These are phyloP conservation scores for Wickerhamiella azyma DNA, from an alignment of 805 yeast species.

Conservation along the genomic window DNA sequence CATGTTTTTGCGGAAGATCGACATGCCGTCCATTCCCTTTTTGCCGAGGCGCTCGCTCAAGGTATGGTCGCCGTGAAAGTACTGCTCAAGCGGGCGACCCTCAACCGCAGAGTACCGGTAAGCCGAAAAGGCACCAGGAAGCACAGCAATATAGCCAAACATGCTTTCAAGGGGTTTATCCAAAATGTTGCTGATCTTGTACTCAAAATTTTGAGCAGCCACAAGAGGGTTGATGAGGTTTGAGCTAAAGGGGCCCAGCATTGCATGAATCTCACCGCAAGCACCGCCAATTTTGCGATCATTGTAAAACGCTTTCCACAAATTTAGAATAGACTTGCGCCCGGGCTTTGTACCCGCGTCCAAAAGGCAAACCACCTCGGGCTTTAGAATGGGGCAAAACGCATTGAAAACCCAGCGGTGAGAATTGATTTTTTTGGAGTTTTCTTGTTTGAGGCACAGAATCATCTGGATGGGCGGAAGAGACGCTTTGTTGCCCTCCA, in stretches of 20 bases:
- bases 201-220: conserved; percentile 94
- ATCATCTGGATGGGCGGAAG: conserved; percentile 75
- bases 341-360: conserved; percentile 95
- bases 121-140: conserved; percentile 96
- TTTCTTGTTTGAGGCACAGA: conserved; percentile 81
- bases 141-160: conserved; percentile 85
- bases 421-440: conserved; percentile 80
- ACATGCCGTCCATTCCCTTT: conserved; percentile 43
- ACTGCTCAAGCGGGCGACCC: conserved; percentile 53
- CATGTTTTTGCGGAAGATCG: conserved; percentile 54
- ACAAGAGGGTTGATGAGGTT: conserved; percentile 70
- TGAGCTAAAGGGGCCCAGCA: conserved; percentile 48
- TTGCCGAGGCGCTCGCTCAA: conserved; percentile 34
- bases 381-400: conserved; percentile 71
- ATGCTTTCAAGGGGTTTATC: conserved; percentile 94
- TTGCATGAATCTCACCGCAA: conserved; percentile 90
- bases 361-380: conserved; percentile 66
- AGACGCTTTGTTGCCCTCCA: conserved; percentile 32
- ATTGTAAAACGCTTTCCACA: conserved; percentile 75
- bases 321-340: conserved; percentile 64
- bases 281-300: conserved; percentile 86
- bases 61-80: conserved; percentile 53
- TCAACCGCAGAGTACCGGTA: conserved; percentile 60
- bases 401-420: conserved; percentile 97
- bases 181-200: conserved; percentile 83